A percentile compares a stretch with the other conserved stretches of the same genome.
These are phyloP conservation scores for Fusarium sp. DNA, from an alignment of 2,329 filamentous ascomycete genomes.

Conservation along the genomic window DNA sequence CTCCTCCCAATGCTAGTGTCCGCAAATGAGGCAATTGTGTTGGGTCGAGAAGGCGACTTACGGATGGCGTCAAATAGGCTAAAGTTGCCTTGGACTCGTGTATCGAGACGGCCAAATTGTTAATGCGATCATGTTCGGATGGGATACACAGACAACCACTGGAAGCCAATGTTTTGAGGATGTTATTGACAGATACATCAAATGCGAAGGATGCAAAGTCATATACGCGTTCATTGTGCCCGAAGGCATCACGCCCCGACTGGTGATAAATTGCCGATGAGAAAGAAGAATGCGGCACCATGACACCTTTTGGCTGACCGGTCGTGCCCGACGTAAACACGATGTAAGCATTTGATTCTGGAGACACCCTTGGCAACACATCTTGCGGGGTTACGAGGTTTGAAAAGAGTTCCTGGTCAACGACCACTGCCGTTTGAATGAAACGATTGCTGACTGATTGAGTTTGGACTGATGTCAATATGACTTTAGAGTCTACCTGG, in stretches of 20 bases:
- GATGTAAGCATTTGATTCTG: background rate
- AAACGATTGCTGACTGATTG: too few relatives aligned
- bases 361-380: background rate
- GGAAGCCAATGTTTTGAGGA: background rate
- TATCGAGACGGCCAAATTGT: background rate
- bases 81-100: background rate
- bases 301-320: conserved; percentile 2
- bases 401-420: too few relatives aligned
- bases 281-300: background rate
- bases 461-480: too few relatives aligned
- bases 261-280: background rate
- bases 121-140: background rate
- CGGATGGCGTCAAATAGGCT: background rate
- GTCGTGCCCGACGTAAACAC: conserved; percentile 2
- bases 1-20: background rate
- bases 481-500: background rate
- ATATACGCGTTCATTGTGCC: background rate
- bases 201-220: conserved; percentile 13
- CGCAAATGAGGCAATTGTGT: background rate
- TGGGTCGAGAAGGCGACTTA: background rate
- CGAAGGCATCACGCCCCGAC: background rate
- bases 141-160: conserved; percentile 10
- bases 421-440: too few relatives aligned
- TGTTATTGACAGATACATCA: conserved; percentile 3
- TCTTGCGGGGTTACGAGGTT: too few relatives aligned